Conservation (phyloP, 1,284 basidiomycete species). For the Inonotus hispidus region DNA sequence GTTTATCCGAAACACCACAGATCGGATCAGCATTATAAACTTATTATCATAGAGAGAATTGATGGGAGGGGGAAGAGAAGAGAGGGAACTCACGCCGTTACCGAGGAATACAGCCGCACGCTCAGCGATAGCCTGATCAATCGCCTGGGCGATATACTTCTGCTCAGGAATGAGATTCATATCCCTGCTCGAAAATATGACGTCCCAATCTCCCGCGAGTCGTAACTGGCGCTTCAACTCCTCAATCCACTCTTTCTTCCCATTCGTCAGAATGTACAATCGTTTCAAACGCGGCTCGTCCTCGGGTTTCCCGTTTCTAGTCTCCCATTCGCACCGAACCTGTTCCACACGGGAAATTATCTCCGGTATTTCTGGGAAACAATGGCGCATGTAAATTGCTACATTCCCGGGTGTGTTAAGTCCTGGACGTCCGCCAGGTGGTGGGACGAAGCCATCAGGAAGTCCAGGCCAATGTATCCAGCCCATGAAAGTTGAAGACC, state of each 20-base stretch:
- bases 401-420: slow-evolving; percentile 18
- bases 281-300: slow-evolving; percentile 20
- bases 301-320: slow-evolving; percentile 4
- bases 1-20: neutral
- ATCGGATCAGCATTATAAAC: too few relatives aligned
- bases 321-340: slow-evolving; percentile 23
- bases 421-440: slow-evolving; percentile 20
- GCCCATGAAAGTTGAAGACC: slow-evolving; percentile 35
- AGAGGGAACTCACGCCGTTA: slow-evolving; percentile 33
- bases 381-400: slow-evolving; percentile 33
- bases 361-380: slow-evolving; percentile 37
- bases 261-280: slow-evolving; percentile 37
- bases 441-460: slow-evolving; percentile 32
- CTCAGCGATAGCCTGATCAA: slow-evolving; percentile 38
- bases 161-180: slow-evolving; percentile 25
- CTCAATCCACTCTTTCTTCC: slow-evolving; percentile 27
- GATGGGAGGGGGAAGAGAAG: too few relatives aligned
- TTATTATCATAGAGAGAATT: too few relatives aligned
- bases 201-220: slow-evolving; percentile 18
- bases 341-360: slow-evolving; percentile 35
- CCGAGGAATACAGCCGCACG: slow-evolving; percentile 39
- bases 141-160: slow-evolving; percentile 31
- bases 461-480: slow-evolving; percentile 39
- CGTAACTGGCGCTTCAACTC: slow-evolving; percentile 24
- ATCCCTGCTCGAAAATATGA: slow-evolving; percentile 20